Evolutionary conservation across 805 yeast genomes (phyloP).

Genomic region (Saccharomycopsis selenospora): DNA sequence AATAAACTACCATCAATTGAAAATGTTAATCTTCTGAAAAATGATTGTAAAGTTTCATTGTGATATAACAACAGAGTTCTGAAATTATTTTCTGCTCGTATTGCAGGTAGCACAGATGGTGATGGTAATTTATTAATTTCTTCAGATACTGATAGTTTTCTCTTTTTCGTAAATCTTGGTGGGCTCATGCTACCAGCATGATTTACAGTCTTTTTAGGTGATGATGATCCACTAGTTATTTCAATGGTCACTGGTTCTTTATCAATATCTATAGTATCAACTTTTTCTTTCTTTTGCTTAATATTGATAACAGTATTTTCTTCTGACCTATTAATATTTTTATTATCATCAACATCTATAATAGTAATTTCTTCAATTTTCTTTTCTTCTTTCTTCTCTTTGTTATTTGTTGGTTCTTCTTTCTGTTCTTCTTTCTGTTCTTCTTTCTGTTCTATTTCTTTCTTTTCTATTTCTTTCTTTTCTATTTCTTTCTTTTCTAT

Average conservation of each 20-base stretch:
- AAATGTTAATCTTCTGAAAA: conserved; percentile 77
- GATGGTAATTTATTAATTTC: too few species aligned
- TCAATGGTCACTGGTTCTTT: background rate
- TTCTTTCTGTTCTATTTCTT: too few species aligned
- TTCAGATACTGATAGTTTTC: conserved; percentile 30
- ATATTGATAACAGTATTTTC: too few species aligned
- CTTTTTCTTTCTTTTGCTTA: background rate
- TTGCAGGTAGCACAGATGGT: conserved; percentile 39
- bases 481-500: too few species aligned
- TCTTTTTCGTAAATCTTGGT: conserved; percentile 27
- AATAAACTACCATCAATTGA: conserved; percentile 86
- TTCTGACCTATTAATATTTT: too few species aligned
- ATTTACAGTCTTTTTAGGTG: too few species aligned
- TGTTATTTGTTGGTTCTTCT: too few species aligned
- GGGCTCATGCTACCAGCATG: conserved; percentile 33
- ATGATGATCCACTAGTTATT: background rate
- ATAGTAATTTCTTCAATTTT: too few species aligned
- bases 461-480: too few species aligned
- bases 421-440: too few species aligned
- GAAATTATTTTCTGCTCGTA: conserved; percentile 29
- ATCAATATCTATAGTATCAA: background rate
- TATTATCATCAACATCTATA: too few species aligned
- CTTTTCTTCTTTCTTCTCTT: too few species aligned
- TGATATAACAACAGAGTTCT: conserved; percentile 50
- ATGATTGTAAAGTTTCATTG: conserved; percentile 82